phyloP scores from a whole-genome alignment of 31 red algal species.

The Bonnemaisonia californica region DNA sequence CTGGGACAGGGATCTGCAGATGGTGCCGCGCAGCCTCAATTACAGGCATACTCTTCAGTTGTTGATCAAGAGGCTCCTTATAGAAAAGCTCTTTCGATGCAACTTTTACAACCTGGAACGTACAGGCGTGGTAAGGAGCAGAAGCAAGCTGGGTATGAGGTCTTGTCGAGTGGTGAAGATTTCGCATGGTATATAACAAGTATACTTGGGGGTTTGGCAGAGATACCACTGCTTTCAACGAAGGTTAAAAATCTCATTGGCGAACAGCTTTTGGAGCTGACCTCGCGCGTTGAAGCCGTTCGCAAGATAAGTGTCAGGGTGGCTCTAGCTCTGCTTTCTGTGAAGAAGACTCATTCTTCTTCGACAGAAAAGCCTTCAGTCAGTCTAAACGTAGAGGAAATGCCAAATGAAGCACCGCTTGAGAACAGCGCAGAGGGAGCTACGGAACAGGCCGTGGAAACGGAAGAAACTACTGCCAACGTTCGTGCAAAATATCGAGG shows the following conservation, averaged over 20 bases:
- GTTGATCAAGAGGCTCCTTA: constrained; percentile 72
- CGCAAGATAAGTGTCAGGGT: constrained; percentile 70
- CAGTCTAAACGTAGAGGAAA: not conserved
- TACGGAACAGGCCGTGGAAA: not conserved
- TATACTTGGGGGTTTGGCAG: constrained; percentile 80
- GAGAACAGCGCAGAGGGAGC: not conserved
- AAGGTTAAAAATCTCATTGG: constrained; percentile 53
- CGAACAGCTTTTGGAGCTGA: constrained; percentile 82
- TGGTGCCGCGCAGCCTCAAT: not conserved
- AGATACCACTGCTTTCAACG: constrained; percentile 62
- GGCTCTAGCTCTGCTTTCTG: constrained; percentile 52
- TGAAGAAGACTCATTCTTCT: not conserved
- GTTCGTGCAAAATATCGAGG: not conserved
- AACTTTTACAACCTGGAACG: constrained; percentile 57
- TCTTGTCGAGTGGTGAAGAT: constrained; percentile 76
- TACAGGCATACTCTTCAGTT: constrained; percentile 10
- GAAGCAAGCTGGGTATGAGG: constrained; percentile 62
- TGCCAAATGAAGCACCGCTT: not conserved
- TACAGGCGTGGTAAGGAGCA: constrained; percentile 52
- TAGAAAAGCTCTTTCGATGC: constrained; percentile 60
- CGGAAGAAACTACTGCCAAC: not conserved
- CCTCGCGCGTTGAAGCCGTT: constrained; percentile 79
- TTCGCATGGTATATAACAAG: constrained; percentile 88
- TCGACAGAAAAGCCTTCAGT: not conserved
- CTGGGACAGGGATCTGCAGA: not conserved